These are phyloP conservation scores for Parathielavia appendiculata DNA, from an alignment of 495 filamentous ascomycete genomes.

Conservation along the genomic window DNA sequence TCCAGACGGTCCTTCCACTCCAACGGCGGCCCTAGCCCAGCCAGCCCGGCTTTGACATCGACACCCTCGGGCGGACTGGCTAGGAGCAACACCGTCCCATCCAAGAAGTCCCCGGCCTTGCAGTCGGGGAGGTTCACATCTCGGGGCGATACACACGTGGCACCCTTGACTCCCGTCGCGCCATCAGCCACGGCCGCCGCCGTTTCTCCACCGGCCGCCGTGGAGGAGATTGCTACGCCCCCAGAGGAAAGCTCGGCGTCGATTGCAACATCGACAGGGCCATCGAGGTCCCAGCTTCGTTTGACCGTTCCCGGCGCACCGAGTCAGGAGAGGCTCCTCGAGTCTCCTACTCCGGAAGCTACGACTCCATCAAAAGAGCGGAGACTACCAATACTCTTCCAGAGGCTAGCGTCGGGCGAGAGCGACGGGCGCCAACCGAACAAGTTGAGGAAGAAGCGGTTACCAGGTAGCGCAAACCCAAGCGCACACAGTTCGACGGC, in stretches of 20 bases:
- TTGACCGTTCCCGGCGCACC: conserved; percentile 32
- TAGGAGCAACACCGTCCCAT: conserved; percentile 93
- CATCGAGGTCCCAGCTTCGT: conserved; percentile 13
- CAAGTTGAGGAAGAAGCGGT: conserved; percentile 77
- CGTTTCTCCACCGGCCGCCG: conserved; percentile 23
- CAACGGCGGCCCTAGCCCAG: conserved; percentile 63
- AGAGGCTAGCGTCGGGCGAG: conserved; percentile 56
- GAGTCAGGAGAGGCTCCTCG: conserved; percentile 47
- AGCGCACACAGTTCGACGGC: conserved; percentile 83
- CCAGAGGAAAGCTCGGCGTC: conserved; percentile 17
- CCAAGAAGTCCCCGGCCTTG: conserved; percentile 76
- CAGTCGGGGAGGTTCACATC: conserved; percentile 47
- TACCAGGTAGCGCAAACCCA: conserved; percentile 64
- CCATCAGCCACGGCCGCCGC: conserved; percentile 12
- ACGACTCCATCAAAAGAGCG: conserved; percentile 66
- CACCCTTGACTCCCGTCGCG: conserved; percentile 29
- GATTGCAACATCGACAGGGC: conserved; percentile 10
- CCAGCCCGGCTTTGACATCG: conserved; percentile 55
- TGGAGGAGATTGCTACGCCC: conserved; percentile 28
- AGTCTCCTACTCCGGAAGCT: conserved; percentile 35
- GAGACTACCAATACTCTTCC: conserved; percentile 62
- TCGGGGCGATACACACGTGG: conserved; percentile 30
- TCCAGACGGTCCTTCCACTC: conserved; percentile 68
- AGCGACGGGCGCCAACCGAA: conserved; percentile 70
- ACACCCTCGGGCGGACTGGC: conserved; percentile 61